Base-by-base conservation (phyloP, 495 filamentous ascomycete species). In the Tetracladium marchalianum region DNA sequence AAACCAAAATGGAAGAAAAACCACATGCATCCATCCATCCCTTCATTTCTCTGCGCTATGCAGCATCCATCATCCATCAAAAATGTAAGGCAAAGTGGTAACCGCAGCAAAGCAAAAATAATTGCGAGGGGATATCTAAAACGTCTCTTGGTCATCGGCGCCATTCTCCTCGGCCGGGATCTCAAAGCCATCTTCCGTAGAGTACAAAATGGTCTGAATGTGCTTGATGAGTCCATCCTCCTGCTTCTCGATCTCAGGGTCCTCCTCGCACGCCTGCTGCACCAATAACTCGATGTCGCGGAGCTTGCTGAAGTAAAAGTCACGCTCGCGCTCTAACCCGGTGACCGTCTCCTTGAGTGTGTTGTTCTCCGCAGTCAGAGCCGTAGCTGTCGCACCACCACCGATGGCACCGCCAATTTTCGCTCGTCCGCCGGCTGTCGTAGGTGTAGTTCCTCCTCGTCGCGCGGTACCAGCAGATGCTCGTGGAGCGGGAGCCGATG, bases 281-380 rank as follows among this genome's bases (percentile, higher is more conserved):
- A 98, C 71, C 60, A 98, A 62, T 54, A 98, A 65, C 66, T 98
- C 93, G 53, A 98, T 98, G 59, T 98, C 92, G 55, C 92, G 80
- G 47, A 98, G 68, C 69, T 98, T 98, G 72, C 85, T 89, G 63
- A 98, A 98, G 72, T 98, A 98, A 66, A 98, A 98, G 64, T 98
- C 92, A 42, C 92, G 72, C 70, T 98, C 92, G 60, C 87, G 84
- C 71, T 94, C 87, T 39, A 94, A 70, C 4, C 87, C 87, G n/a
- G 73, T 70, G 17, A 93, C 85, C 0, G 78, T 87, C 64, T 90
- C 84, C 73, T 90, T 93, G 51, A 96, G 70, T 31, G 81, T 81
- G 35, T 71, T 69, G 61, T 87, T 88, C 73, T 96, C 90, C 58
- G 85, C 76, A 56, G 81, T 71, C 49, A 97, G 68, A 2, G 77